Evolutionary conservation across 192 early-diverging fungal genomes (phyloP), one percentile per base, ranked within the genome.

Genomic region (Powellomyces hirtus): DNA sequence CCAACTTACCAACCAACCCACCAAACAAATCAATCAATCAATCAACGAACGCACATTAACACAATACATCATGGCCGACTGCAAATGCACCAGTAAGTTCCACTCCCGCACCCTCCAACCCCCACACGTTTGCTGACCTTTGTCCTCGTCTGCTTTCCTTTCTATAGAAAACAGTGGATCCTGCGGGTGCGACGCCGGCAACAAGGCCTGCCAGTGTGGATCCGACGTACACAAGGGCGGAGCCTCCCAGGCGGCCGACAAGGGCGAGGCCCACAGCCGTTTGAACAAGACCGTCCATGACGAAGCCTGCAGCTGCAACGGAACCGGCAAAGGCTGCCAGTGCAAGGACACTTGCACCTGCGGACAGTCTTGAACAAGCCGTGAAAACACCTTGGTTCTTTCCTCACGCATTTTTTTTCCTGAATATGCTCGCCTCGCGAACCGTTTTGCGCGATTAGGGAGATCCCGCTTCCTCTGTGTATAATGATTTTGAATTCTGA

Each of bases 311-410:
- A 26, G 24, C 37, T 66, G 64, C 52, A 31, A 60, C 31, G 64
- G 64, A 59, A 60, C 64, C 26, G 64, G 64, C 52, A 66, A 58
- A 59, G 64, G 64, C 13, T 66, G 64, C 45, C 31, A 66, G 24
- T 66, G 64, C 64, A 66, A 66, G 64, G 64, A 66, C 16, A 59
- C 50, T 30, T 66, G 64, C 53, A 66, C 64, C 49, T 66, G 64
- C 36, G 64, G 64, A 11, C 64, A 66, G 29, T 36, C 64, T 2
- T 69, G 1, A 27, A 64, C 14, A 42, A 42, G n/a, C n/a, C n/a
- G n/a, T n/a, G n/a, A n/a, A n/a, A n/a, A n/a, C n/a, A n/a, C n/a
- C n/a, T n/a, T n/a, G n/a, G n/a, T n/a, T n/a, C n/a, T n/a, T n/a
- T n/a, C n/a, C n/a, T n/a, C n/a, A n/a, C n/a, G n/a, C n/a, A n/a